These are phyloP conservation scores for Micromonas commoda DNA, from an alignment of 139 green algal species.

Conservation along the genomic window DNA sequence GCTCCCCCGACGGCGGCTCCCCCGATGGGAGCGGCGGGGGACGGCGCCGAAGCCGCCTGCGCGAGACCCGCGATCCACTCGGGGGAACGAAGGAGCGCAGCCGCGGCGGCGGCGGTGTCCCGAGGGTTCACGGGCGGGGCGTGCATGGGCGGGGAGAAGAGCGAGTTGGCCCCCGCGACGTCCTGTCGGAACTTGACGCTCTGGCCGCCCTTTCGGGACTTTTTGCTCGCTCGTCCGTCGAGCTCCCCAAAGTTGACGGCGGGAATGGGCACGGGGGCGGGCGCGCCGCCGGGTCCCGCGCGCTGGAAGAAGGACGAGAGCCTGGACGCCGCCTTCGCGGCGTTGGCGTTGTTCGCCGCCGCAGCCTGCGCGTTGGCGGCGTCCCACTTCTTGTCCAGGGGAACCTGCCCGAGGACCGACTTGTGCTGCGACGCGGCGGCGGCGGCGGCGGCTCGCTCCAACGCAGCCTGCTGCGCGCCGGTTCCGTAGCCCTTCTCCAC, in stretches of 20 bases:
- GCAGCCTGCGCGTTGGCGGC: too few species aligned
- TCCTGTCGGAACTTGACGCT: background rate
- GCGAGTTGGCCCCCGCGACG: background rate
- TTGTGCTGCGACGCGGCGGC: too few species aligned
- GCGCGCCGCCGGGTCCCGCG: too few species aligned
- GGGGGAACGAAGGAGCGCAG: background rate
- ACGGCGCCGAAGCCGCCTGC: too few species aligned
- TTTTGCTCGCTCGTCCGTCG: background rate
- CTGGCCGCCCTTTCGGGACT: background rate
- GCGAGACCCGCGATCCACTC: background rate
- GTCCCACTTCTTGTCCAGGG: too few species aligned
- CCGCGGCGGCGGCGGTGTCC: too few species aligned
- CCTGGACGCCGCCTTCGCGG: background rate
- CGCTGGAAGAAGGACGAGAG: background rate
- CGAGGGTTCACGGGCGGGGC: background rate
- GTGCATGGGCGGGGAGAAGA: background rate
- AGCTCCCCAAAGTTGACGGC: too few species aligned
- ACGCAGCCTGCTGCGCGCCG: background rate
- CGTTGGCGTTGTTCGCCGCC: background rate
- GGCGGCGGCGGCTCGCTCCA: too few species aligned
- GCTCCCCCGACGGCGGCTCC: too few species aligned
- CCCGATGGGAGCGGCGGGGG: too few species aligned
- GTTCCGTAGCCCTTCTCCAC: background rate
- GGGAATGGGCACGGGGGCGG: too few species aligned
- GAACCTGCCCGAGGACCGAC: too few species aligned